phyloP scores from a whole-genome alignment of 306 rosid species.

The Potentilla sterilis region DNA sequence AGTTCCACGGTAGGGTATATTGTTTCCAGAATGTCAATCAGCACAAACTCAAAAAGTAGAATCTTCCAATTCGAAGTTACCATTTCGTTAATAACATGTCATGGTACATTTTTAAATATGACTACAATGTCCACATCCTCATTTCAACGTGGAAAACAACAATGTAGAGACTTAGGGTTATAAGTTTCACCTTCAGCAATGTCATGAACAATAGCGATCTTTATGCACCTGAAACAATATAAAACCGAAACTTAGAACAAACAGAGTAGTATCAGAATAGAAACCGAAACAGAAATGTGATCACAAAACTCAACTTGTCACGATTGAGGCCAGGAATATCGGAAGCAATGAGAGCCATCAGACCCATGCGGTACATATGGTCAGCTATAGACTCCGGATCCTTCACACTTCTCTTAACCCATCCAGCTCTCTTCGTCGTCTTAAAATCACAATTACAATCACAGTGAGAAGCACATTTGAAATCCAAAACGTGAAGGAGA shows the following conservation, averaged over 20 bases:
- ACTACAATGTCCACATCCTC: not conserved
- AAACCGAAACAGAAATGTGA: not conserved
- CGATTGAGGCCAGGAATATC: constrained; percentile 78
- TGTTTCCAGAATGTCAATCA: not conserved
- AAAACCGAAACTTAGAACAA: not conserved
- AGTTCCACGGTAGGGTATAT: not conserved
- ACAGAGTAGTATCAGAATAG: not conserved
- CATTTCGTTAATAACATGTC: not conserved
- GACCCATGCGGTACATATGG: constrained; percentile 91
- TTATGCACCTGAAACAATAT: constrained; percentile 65
- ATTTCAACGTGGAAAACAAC: not conserved
- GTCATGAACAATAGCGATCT: constrained; percentile 93
- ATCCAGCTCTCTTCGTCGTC: constrained; percentile 86
- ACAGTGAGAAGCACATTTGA: not conserved
- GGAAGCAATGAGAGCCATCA: constrained; percentile 81
- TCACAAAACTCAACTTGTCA: constrained; percentile 50
- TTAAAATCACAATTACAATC: constrained; percentile 19
- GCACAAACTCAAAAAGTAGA: not conserved
- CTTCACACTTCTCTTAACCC: constrained; percentile 57
- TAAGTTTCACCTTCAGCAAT: constrained; percentile 70
- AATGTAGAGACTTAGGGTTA: too few species aligned
- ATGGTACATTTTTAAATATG: not conserved
- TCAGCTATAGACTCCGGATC: constrained; percentile 85
- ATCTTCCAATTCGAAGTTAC: not conserved
- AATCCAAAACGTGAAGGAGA: not conserved